Percentiles rank a stretch among this genome's conserved stretches.
Conservation (phyloP, 805 yeast species). For the Yarrowia sp. region DNA sequence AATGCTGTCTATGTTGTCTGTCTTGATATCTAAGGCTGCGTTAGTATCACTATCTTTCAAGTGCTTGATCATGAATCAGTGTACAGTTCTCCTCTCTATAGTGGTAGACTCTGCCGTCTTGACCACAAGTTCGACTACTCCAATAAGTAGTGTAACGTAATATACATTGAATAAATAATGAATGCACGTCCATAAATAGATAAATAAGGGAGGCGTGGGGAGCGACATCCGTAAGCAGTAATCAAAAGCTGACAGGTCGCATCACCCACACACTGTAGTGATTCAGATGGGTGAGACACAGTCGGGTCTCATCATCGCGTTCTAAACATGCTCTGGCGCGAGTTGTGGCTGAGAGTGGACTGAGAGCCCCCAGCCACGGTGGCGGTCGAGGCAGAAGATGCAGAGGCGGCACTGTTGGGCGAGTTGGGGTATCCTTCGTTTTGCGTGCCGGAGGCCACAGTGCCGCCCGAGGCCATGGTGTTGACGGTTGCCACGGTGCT, state of each 20-base stretch:
- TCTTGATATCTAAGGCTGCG: background rate
- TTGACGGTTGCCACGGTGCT: constrained; percentile 33
- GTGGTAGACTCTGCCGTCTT: too few species aligned
- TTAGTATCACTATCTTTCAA: too few species aligned
- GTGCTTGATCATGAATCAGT: too few species aligned
- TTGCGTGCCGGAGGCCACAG: constrained; percentile 12
- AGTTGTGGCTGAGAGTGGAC: constrained; percentile 22
- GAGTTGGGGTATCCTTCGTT: constrained; percentile 32
- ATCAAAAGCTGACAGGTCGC: constrained; percentile 7
- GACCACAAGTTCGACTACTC: constrained; percentile 5
- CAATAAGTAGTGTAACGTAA: constrained; percentile 24
- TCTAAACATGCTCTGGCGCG: constrained; percentile 22
- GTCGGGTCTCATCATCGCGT: constrained; percentile 15
- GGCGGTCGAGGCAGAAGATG: constrained; percentile 29
- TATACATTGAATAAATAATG: constrained; percentile 38
- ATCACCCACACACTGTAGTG: constrained; percentile 9
- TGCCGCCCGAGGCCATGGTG: constrained; percentile 30
- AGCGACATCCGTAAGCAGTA: constrained; percentile 17
- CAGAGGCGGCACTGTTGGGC: constrained; percentile 30
- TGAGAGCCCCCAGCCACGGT: constrained; percentile 28
- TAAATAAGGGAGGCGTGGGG: constrained; percentile 34
- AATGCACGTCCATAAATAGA: constrained; percentile 39
- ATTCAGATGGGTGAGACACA: background rate
- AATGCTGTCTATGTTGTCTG: too few species aligned
- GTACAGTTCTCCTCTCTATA: too few species aligned